phyloP scores from a whole-genome alignment of 345 rosid genomes.

The Bretschneidera sinensis region DNA sequence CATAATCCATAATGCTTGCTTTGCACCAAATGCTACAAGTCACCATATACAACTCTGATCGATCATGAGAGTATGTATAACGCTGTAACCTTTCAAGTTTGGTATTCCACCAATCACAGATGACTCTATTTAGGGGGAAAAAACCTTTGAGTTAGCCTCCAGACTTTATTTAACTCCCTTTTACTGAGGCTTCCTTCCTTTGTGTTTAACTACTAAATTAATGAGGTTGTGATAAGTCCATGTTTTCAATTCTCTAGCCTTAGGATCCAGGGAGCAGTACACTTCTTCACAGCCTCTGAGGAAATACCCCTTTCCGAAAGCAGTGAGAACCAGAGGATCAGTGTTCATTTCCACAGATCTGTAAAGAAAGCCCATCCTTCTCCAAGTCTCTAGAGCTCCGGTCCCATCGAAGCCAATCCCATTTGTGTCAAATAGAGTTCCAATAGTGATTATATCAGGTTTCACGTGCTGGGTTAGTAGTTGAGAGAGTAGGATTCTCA shows the following conservation, averaged over 20 bases:
- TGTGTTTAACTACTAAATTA: slow-evolving; percentile 29
- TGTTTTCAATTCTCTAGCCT: slow-evolving; percentile 26
- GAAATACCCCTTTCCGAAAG: slow-evolving; percentile 56
- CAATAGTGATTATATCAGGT: slow-evolving; percentile 65
- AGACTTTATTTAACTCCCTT: no score
- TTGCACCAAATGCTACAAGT: no score
- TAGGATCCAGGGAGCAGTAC: slow-evolving; percentile 29
- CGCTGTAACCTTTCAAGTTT: no score
- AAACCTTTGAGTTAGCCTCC: no score
- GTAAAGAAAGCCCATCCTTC: slow-evolving; percentile 43
- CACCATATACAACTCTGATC: no score
- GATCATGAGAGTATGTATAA: no score
- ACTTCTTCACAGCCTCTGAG: slow-evolving; percentile 43
- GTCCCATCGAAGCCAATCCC: slow-evolving; percentile 35
- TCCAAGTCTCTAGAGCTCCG: slow-evolving; percentile 43
- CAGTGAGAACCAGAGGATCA: slow-evolving; percentile 50
- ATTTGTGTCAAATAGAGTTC: slow-evolving; percentile 45
- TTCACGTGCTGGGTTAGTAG: slow-evolving; percentile 29
- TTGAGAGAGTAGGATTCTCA: slow-evolving; percentile 33
- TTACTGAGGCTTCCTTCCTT: no score
- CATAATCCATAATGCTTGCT: no score
- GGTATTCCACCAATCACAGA: no score
- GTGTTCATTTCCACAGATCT: slow-evolving; percentile 46
- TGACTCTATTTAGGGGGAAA: no score
- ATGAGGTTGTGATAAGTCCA: slow-evolving; percentile 48